Evolutionary conservation across 371 early-diverging fungal genomes (phyloP).

Genomic region (Apophysomyces ossiformis): DNA sequence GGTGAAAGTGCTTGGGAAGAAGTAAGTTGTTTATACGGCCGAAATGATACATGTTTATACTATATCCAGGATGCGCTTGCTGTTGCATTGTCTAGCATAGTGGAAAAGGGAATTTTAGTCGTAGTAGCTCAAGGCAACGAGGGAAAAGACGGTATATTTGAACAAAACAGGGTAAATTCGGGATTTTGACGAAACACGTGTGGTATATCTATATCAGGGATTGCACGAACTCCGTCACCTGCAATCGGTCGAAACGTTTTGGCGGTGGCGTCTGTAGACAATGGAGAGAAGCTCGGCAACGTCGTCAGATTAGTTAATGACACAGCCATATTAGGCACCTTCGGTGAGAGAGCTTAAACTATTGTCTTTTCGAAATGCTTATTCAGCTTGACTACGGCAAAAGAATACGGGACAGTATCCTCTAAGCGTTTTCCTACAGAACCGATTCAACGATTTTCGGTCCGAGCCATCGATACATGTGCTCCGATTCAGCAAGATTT

Average conservation of each 20-base stretch:
- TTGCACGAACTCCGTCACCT: constrained; percentile 29
- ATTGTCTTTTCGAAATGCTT: background rate
- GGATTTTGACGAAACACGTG: background rate
- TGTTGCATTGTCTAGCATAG: constrained; percentile 25
- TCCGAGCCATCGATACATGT: constrained; percentile 4
- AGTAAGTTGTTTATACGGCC: constrained; percentile 22
- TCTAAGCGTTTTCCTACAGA: background rate
- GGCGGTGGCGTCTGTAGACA: constrained; percentile 23
- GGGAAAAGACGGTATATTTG: constrained; percentile 32
- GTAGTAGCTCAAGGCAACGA: constrained; percentile 42
- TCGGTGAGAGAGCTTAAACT: background rate
- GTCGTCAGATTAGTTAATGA: constrained; percentile 9
- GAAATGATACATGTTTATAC: background rate
- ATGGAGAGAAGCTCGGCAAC: constrained; percentile 13
- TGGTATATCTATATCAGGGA: constrained; percentile 14
- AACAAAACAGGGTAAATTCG: constrained; percentile 12
- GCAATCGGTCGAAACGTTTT: constrained; percentile 24
- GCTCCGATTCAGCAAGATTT: constrained; percentile 23
- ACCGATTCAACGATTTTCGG: background rate
- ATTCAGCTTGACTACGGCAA: background rate
- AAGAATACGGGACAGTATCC: background rate
- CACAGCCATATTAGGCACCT: constrained; percentile 6
- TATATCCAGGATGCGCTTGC: constrained; percentile 22
- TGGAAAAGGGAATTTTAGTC: constrained; percentile 21
- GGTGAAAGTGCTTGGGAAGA: constrained; percentile 58